Evolutionary conservation across 768 basidiomycete species (phyloP).

Genomic region (Lentinula guzmanii): DNA sequence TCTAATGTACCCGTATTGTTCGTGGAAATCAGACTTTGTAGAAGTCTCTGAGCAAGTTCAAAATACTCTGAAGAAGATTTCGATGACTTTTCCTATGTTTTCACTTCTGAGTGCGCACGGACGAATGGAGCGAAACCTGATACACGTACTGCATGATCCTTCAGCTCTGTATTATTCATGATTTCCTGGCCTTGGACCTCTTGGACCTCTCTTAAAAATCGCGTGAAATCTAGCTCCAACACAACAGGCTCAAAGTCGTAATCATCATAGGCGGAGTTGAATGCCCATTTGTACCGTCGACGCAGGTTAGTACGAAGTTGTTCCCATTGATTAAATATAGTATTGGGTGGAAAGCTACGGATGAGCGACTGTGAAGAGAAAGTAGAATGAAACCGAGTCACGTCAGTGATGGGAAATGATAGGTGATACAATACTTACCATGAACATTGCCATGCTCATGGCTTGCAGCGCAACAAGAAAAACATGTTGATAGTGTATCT

Average conservation of each 20-base stretch:
- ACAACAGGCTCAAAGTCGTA: not conserved
- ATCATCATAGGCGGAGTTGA: not conserved
- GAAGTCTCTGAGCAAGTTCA: not conserved
- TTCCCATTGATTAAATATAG: constrained; percentile 3
- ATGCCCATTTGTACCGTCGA: constrained; percentile 5
- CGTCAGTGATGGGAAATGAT: not conserved
- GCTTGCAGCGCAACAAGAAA: constrained; percentile 54
- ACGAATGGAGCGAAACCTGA: not conserved
- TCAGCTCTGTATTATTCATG: no score
- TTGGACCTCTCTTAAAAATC: not conserved
- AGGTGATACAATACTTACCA: constrained; percentile 29
- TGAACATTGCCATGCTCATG: constrained; percentile 46
- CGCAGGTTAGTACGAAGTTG: not conserved
- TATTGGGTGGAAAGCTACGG: not conserved
- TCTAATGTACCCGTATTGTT: not conserved
- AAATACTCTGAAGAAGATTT: not conserved
- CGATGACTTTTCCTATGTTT: not conserved
- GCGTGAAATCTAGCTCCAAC: not conserved
- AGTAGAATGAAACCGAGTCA: not conserved
- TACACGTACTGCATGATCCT: not conserved
- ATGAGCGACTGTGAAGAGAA: not conserved
- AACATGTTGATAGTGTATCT: constrained; percentile 43
- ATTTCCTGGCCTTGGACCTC: not conserved
- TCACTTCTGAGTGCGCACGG: not conserved
- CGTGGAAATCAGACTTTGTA: not conserved